A percentile compares a stretch with the other conserved stretches of the same genome.
Evolutionary conservation across 345 rosid species (phyloP).

Genomic region (Firmiana major): DNA sequence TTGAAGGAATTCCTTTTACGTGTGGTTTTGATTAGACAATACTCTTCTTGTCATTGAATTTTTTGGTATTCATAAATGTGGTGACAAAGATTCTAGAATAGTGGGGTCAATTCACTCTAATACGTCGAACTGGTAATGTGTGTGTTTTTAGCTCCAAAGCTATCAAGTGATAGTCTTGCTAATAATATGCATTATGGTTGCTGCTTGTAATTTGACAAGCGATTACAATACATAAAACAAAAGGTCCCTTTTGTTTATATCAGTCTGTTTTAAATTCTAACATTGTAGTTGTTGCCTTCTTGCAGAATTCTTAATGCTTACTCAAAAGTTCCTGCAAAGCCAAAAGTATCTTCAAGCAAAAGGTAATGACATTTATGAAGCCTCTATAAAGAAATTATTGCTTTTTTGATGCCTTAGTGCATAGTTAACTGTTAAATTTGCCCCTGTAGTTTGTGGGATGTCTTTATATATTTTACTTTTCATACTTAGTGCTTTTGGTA

Average conservation of each 20-base stretch:
- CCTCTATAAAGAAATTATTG: neutral
- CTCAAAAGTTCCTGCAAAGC: conserved; percentile 57
- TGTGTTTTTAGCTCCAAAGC: neutral
- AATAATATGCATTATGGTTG: neutral
- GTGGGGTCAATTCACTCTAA: neutral
- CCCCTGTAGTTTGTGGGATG: neutral
- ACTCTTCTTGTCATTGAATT: neutral
- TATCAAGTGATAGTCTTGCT: neutral
- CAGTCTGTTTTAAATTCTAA: neutral
- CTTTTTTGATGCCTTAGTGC: neutral
- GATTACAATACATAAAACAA: neutral
- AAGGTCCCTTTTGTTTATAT: neutral
- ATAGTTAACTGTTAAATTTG: neutral
- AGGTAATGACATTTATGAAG: conserved; percentile 30
- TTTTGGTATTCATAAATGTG: neutral
- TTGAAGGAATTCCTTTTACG: neutral
- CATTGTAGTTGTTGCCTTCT: neutral
- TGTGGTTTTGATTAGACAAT: neutral
- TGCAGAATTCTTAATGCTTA: conserved; percentile 57
- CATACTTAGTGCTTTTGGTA: neutral
- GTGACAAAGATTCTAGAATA: neutral
- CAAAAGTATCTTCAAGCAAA: conserved; percentile 43
- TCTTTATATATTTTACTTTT: neutral
- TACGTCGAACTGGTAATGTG: neutral
- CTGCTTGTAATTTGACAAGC: neutral